A percentile compares a stretch with the other conserved stretches of the same genome.
These are phyloP conservation scores for Psilocybe subaeruginosa DNA, from an alignment of 768 basidiomycete species.

Conservation along the genomic window DNA sequence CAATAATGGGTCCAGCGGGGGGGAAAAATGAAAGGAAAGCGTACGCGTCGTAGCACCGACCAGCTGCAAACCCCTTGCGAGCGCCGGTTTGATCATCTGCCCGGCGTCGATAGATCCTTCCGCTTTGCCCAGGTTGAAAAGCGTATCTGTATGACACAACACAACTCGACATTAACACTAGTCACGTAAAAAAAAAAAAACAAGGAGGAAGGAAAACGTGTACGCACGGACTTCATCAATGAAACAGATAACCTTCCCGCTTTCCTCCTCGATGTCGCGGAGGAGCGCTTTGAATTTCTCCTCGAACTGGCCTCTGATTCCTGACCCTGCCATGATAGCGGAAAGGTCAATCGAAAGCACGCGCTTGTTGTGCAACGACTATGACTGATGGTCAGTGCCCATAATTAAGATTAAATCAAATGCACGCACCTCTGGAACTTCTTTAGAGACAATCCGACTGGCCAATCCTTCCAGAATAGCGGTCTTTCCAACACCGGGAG, in stretches of 20 bases:
- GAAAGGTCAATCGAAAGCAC: conserved; percentile 86
- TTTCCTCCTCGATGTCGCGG: conserved; percentile 88
- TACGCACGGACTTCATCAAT: conserved; percentile 92
- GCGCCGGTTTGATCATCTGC: conserved; percentile 91
- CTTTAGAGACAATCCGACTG: conserved; percentile 81
- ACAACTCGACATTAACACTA: not conserved
- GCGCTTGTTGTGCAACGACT: conserved; percentile 88
- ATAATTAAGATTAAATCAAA: not conserved
- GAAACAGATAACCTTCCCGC: conserved; percentile 86
- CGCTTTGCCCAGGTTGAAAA: conserved; percentile 88
- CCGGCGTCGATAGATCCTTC: conserved; percentile 94
- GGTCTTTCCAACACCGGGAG: conserved; percentile 92
- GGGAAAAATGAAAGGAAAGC: conserved; percentile 23
- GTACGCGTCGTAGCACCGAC: conserved; percentile 90
- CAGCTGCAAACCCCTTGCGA: conserved; percentile 85
- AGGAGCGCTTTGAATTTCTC: conserved; percentile 91
- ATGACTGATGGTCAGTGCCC: not conserved
- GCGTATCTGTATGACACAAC: conserved; percentile 48
- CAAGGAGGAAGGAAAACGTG: not conserved
- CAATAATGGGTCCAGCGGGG: not conserved
- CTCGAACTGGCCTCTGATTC: conserved; percentile 91
- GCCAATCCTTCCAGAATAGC: conserved; percentile 92
- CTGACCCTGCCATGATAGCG: conserved; percentile 85
- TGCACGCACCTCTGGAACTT: conserved; percentile 83
- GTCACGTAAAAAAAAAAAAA: not conserved